A percentile compares a stretch with the other conserved stretches of the same genome.
Evolutionary conservation across 108 stramenopile genomes (phyloP).

Genomic region (Tribonema minus): DNA sequence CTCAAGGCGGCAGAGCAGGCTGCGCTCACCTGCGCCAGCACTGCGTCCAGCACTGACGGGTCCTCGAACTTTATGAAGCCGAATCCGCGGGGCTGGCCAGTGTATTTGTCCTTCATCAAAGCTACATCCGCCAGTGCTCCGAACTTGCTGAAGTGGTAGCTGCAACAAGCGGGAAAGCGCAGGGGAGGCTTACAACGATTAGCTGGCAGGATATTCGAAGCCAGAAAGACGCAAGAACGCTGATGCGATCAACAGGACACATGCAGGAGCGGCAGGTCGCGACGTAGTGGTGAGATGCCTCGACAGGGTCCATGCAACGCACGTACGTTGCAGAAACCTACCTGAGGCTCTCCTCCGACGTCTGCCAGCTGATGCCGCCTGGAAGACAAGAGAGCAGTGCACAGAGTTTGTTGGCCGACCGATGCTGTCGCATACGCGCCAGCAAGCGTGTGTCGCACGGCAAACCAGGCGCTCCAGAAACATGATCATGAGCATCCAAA

Average conservation of each 20-base stretch:
- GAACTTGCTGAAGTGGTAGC: constrained; percentile 50
- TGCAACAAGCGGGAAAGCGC: background rate
- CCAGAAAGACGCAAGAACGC: background rate
- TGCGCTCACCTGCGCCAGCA: constrained; percentile 18
- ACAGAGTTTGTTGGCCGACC: no score
- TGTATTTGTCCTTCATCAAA: constrained; percentile 58
- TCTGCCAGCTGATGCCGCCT: constrained; percentile 55
- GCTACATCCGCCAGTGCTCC: constrained; percentile 54
- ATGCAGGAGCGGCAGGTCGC: background rate
- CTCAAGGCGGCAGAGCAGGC: background rate
- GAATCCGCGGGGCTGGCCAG: constrained; percentile 55
- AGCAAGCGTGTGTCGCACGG: no score
- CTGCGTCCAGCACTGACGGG: constrained; percentile 29
- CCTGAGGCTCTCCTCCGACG: constrained; percentile 53
- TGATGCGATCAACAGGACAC: background rate
- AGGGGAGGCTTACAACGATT: no score
- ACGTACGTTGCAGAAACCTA: no score
- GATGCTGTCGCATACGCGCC: no score
- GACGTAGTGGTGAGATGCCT: no score
- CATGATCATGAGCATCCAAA: no score
- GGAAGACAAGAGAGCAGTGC: no score
- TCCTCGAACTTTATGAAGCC: constrained; percentile 55
- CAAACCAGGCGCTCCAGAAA: no score
- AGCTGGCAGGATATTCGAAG: background rate
- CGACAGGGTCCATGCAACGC: no score